Base-by-base conservation (phyloP, 768 basidiomycete species). In the Lactarius tabidus region DNA sequence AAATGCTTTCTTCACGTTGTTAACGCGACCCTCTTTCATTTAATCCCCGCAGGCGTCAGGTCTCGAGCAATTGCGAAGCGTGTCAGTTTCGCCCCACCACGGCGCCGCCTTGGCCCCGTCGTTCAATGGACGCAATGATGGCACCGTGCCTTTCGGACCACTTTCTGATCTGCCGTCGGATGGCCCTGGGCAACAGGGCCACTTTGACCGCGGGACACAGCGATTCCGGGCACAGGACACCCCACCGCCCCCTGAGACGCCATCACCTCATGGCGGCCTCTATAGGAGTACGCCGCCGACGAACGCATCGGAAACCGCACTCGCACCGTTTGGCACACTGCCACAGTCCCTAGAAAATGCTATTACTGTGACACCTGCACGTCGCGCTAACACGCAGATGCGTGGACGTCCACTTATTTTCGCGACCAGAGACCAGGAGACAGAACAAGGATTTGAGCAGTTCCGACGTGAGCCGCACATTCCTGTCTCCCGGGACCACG, bases 41-140 rank as follows among this genome's bases (percentile, higher is more conserved):
- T 65, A 58, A 62, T 66, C n/a, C 36, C 57, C 56, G 57, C 51
- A 66, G 65, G 61, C 57, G 33, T 35, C 28, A 2, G 48, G 51
- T 57, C 20, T 56, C 48, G 65, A 62, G n/a, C 57, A 35, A 18
- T 51, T n/a, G 14, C 38, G 26, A n/a, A 43, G 26, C 41, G 23
- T n/a, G 33, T 59, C 57, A 54, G 33, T 15, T 41, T 51, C 60
- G n/a, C 12, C 39, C 3, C 57, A 45, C 23, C 65, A 59, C 31
- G 55, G 56, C 6, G 51, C 57, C 51, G 51, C 33, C 33, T 43
- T 58, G 35, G 3, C 31, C 8, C 51, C 56, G 39, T 57, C 51
- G 9, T 53, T 29, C 31, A 66, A 66, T 48, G 61, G 60, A 33
- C 60, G 17, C 57, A 29, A 9, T 35, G 28, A 53, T 43, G 48